Conservation (phyloP, 1,284 basidiomycete genomes). For the Melampsora americana region DNA sequence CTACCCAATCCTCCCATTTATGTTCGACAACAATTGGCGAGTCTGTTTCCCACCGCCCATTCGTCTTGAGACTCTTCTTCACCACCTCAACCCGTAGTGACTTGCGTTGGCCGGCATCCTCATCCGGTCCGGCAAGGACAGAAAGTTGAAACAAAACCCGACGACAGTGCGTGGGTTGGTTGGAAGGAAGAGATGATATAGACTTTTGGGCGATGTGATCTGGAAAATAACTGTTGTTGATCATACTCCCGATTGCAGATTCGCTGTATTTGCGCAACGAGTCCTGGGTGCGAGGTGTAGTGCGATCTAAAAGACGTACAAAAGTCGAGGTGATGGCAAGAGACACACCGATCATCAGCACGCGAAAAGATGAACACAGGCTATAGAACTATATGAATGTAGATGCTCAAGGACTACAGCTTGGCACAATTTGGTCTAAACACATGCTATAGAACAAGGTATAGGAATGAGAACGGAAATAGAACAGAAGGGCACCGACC, state of each 20-base stretch:
- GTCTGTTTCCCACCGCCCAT: constrained; percentile 35
- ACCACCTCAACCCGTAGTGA: constrained; percentile 16
- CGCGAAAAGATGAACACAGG: too few species aligned
- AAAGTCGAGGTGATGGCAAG: too few species aligned
- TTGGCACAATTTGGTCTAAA: too few species aligned
- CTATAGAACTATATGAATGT: too few species aligned
- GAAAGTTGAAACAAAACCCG: constrained; percentile 17
- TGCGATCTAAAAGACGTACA: too few species aligned
- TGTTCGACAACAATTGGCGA: constrained; percentile 17
- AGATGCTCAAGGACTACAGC: too few species aligned
- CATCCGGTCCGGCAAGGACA: not conserved
- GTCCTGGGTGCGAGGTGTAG: not conserved
- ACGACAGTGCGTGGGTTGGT: constrained; percentile 17
- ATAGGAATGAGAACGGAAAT: too few species aligned
- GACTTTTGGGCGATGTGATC: constrained; percentile 2
- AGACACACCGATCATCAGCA: too few species aligned
- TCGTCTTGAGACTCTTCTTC: constrained; percentile 28
- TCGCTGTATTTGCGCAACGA: not conserved
- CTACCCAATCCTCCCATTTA: constrained; percentile 37
- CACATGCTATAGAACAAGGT: too few species aligned
- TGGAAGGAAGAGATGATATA: constrained; percentile 35
- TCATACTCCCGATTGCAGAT: not conserved
- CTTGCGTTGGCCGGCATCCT: constrained; percentile 4
- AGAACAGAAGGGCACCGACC: too few species aligned
- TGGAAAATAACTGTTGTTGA: not conserved